phyloP scores from a whole-genome alignment of 23 red algal genomes.

The Gracilaria domingensis region DNA sequence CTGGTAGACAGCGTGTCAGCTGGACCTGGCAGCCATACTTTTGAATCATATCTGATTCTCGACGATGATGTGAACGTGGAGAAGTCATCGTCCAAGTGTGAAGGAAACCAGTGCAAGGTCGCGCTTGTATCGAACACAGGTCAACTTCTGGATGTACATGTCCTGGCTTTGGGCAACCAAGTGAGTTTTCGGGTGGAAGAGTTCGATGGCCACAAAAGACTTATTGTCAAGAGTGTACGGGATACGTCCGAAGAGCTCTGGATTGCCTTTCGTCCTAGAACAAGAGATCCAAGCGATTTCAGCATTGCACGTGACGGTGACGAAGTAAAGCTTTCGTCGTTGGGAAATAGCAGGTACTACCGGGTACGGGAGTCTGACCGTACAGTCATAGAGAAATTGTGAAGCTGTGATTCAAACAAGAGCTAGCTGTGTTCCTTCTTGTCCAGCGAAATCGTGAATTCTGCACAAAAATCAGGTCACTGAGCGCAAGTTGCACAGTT shows the following conservation, averaged over 20 bases:
- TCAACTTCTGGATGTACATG: slow-evolving; percentile 40
- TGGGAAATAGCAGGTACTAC: background rate
- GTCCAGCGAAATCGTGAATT: no score
- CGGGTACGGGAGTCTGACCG: background rate
- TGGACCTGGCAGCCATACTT: slow-evolving; percentile 24
- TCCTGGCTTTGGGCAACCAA: slow-evolving; percentile 12
- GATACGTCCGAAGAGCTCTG: slow-evolving; percentile 29
- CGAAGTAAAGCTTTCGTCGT: background rate
- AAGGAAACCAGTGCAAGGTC: slow-evolving; percentile 35
- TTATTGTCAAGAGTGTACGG: slow-evolving; percentile 20
- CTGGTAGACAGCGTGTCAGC: slow-evolving; percentile 42
- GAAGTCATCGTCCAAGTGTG: background rate
- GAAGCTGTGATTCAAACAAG: no score
- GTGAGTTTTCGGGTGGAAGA: slow-evolving; percentile 41
- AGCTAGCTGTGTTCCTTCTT: no score
- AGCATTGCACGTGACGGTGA: slow-evolving; percentile 20
- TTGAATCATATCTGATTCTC: slow-evolving; percentile 62
- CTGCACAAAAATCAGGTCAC: no score
- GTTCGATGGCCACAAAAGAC: slow-evolving; percentile 43
- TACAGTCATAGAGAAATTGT: background rate
- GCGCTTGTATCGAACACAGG: background rate
- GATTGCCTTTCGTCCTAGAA: slow-evolving; percentile 40
- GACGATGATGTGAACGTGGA: slow-evolving; percentile 28
- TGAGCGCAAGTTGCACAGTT: no score
- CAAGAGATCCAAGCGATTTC: slow-evolving; percentile 29